Evolutionary conservation across 179 eudicot genomes (phyloP).

Genomic region (Silene vulgaris): DNA sequence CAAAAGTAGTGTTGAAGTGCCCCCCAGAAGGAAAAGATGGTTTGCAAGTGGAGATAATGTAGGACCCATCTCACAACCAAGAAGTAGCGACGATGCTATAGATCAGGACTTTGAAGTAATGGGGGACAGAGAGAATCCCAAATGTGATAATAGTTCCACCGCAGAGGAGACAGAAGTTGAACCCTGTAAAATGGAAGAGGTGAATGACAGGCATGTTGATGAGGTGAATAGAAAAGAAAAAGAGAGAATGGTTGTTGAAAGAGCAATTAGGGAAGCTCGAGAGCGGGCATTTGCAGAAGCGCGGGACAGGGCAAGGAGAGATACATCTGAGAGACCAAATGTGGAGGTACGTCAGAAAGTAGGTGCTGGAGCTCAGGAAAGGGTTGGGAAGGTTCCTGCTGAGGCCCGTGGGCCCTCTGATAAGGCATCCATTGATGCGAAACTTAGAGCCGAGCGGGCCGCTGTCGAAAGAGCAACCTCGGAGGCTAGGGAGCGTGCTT

Average conservation of each 20-base stretch:
- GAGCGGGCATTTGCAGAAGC: conserved; percentile 92
- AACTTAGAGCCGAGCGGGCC: conserved; percentile 79
- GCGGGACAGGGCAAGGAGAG: conserved; percentile 81
- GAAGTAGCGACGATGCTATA: conserved; percentile 29
- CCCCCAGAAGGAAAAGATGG: conserved; percentile 38
- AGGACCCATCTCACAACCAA: conserved; percentile 28
- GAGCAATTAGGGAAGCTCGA: conserved; percentile 90
- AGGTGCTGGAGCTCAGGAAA: conserved; percentile 53
- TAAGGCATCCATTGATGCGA: conserved; percentile 63
- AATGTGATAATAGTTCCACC: conserved; percentile 26
- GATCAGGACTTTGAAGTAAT: conserved; percentile 31
- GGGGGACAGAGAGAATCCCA: conserved; percentile 24
- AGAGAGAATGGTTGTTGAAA: conserved; percentile 70
- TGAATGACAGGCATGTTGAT: conserved; percentile 37
- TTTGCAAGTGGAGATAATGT: conserved; percentile 35
- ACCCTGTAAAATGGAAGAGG: conserved; percentile 35
- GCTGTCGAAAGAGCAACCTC: conserved; percentile 90
- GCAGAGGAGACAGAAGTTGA: conserved; percentile 31
- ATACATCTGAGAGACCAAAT: conserved; percentile 75
- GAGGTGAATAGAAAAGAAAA: conserved; percentile 56
- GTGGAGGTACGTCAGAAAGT: conserved; percentile 60
- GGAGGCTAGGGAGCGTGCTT: conserved; percentile 97
- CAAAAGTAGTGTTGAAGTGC: conserved; percentile 32
- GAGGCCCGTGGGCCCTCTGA: conserved; percentile 42
- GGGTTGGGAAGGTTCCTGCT: conserved; percentile 45